A percentile compares a stretch with the other conserved stretches of the same genome.
phyloP scores from a whole-genome alignment of 2,329 filamentous ascomycete genomes.

The Harringtonia aguacate region DNA sequence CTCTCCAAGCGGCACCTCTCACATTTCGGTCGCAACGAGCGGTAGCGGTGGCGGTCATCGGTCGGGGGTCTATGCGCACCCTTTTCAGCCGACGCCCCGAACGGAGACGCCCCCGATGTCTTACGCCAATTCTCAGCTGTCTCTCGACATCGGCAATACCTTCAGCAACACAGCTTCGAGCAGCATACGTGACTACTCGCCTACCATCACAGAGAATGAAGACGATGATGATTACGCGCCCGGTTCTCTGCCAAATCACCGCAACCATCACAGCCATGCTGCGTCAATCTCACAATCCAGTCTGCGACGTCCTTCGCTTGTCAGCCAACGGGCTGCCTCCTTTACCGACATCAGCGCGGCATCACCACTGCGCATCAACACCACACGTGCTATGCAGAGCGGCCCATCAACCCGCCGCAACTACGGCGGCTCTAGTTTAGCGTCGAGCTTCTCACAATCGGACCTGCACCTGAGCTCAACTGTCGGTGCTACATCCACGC shows the following conservation, averaged over 20 bases:
- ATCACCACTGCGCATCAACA: conserved; percentile 26
- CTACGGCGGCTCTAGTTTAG: conserved; percentile 17
- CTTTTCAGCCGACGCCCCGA: conserved; percentile 53
- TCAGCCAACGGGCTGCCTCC: conserved; percentile 28
- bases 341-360: conserved; percentile 24
- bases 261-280: conserved; percentile 17
- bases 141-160: conserved; percentile 30
- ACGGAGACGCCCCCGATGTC: conserved; percentile 49
- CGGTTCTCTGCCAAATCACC: conserved; percentile 9
- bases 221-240: conserved; percentile 22
- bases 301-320: conserved; percentile 26
- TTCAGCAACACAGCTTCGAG: conserved; percentile 22
- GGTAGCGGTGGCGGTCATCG: conserved; percentile 39
- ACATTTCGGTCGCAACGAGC: conserved; percentile 43
- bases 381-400: conserved; percentile 16
- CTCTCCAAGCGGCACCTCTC: conserved; percentile 47
- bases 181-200: conserved; percentile 38
- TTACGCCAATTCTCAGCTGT: conserved; percentile 45
- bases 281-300: conserved; percentile 16
- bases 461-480: conserved; percentile 31
- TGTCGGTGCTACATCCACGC: conserved; percentile 3
- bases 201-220: conserved; percentile 43
- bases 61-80: conserved; percentile 46
- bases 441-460: conserved; percentile 30
- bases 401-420: conserved; percentile 2